Evolutionary conservation across 2,329 filamentous ascomycete species (phyloP).

Genomic region (Beauveria caledonica): DNA sequence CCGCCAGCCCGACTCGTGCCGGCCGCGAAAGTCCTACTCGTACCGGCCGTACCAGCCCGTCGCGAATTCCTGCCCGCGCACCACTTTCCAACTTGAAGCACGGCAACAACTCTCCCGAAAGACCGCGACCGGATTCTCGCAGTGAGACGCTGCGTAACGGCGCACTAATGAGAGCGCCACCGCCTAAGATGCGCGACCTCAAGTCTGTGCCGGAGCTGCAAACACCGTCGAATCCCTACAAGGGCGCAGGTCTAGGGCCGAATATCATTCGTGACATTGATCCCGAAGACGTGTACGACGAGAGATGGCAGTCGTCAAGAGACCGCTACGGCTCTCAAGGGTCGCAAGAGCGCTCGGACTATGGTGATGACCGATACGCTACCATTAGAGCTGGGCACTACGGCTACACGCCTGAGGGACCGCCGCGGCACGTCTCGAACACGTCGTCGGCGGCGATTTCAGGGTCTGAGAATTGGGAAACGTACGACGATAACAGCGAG

Average conservation of each 20-base stretch:
- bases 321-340: slow-evolving; percentile 32
- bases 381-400: slow-evolving; percentile 31
- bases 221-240: slow-evolving; percentile 41
- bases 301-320: slow-evolving; percentile 34
- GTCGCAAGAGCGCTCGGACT: slow-evolving; percentile 24
- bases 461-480: slow-evolving; percentile 96
- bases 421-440: slow-evolving; percentile 50
- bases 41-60: slow-evolving; percentile 26
- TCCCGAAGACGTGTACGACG: slow-evolving; percentile 83
- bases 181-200: slow-evolving; percentile 88
- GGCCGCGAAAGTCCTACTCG: slow-evolving; percentile 23
- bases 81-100: slow-evolving; percentile 62
- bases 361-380: slow-evolving; percentile 32
- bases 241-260: slow-evolving; percentile 37
- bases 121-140: slow-evolving; percentile 39
- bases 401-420: slow-evolving; percentile 33
- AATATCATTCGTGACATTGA: slow-evolving; percentile 53
- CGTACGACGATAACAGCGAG: slow-evolving; percentile 78
- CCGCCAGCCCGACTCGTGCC: slow-evolving; percentile 15
- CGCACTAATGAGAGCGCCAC: slow-evolving; percentile 58
- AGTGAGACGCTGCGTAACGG: slow-evolving; percentile 43
- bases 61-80: slow-evolving; percentile 59
- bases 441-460: slow-evolving; percentile 71
- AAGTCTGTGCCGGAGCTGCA: slow-evolving; percentile 42
- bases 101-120: slow-evolving; percentile 75